phyloP scores from a whole-genome alignment of 306 rosid genomes.

The Vigna hirtella region DNA sequence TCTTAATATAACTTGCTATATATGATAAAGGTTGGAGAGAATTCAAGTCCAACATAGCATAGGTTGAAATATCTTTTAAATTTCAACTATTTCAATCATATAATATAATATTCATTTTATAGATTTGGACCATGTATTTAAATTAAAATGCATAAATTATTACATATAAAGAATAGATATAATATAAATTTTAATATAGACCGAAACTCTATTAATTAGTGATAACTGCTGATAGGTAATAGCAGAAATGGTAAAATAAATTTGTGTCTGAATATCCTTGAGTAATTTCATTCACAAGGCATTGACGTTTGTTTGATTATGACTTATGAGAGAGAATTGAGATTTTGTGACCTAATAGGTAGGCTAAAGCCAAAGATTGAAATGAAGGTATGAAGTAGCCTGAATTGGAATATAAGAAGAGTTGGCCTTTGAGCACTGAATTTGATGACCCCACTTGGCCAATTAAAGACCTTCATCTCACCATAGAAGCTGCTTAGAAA shows the following conservation, averaged over 20 bases:
- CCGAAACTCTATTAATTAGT: too few relatives aligned
- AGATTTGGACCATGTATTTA: background rate
- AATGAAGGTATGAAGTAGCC: slow-evolving; percentile 30
- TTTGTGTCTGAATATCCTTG: too few relatives aligned
- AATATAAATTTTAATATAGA: too few relatives aligned
- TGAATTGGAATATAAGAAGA: slow-evolving; percentile 47
- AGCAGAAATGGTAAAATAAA: too few relatives aligned
- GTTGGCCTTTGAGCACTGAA: slow-evolving; percentile 65
- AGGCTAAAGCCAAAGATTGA: slow-evolving; percentile 44
- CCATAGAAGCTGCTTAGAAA: slow-evolving; percentile 46
- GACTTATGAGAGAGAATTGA: slow-evolving; percentile 27
- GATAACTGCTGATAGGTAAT: too few relatives aligned
- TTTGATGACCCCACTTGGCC: slow-evolving; percentile 35
- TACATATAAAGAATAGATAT: too few relatives aligned
- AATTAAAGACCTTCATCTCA: slow-evolving; percentile 48
- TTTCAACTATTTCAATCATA: background rate
- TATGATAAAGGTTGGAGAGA: background rate
- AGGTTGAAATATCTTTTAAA: background rate
- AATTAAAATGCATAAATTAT: too few relatives aligned
- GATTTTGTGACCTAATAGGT: slow-evolving; percentile 35
- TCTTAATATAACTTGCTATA: background rate
- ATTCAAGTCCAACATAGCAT: background rate
- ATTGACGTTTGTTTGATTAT: background rate
- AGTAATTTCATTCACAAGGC: background rate
- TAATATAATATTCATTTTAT: background rate